Evolutionary conservation across 1,284 basidiomycete species (phyloP).

Genomic region (Cutaneotrichosporon daszewskae): DNA sequence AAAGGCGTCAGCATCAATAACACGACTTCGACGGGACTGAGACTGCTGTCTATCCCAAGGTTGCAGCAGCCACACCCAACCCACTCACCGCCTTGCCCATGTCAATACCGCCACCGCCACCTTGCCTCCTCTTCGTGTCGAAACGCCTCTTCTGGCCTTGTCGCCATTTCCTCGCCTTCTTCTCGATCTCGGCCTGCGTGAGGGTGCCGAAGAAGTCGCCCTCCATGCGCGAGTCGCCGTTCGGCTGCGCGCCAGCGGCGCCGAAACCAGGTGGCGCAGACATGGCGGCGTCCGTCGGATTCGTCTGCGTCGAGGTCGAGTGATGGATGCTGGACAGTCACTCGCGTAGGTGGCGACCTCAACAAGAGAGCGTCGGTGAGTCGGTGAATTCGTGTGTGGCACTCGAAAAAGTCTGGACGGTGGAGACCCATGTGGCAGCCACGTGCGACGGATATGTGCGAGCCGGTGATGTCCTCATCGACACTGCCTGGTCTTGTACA

Average conservation of each 20-base stretch:
- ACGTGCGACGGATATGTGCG: not conserved
- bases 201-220: constrained; percentile 45
- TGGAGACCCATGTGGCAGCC: no score
- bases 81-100: constrained; percentile 47
- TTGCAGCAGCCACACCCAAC: no score
- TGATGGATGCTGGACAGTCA: no score
- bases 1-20: constrained; percentile 10
- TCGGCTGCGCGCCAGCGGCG: constrained; percentile 20
- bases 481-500: not conserved
- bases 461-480: not conserved
- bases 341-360: no score
- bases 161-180: constrained; percentile 49
- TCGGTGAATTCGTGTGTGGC: not conserved
- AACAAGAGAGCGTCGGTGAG: no score
- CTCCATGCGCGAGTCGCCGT: constrained; percentile 33
- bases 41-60: no score
- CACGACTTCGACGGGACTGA: no score
- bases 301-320: no score
- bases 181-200: constrained; percentile 45
- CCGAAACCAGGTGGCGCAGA: constrained; percentile 46
- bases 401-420: no score
- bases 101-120: constrained; percentile 47
- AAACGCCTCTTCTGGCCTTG: constrained; percentile 43
- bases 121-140: constrained; percentile 43
- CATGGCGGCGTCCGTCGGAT: constrained; percentile 27